Conservation (phyloP, 345 rosid species). For the Melaleuca quinquenervia region DNA sequence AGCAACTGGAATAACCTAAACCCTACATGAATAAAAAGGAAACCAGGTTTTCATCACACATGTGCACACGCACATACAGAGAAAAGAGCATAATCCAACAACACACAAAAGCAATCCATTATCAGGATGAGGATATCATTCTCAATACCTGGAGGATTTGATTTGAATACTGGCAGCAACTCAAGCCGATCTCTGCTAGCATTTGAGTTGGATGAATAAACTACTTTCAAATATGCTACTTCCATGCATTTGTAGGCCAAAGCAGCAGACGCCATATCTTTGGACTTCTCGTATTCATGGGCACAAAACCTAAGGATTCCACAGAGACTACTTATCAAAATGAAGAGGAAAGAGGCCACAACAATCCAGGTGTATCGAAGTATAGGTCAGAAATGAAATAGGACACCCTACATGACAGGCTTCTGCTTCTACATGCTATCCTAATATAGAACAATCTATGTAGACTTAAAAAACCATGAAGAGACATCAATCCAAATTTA, state of each 20-base stretch:
- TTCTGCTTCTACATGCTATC: neutral
- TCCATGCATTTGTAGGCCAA: slow-evolving; percentile 97
- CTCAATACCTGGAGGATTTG: slow-evolving; percentile 72
- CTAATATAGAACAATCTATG: neutral
- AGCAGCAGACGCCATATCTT: slow-evolving; percentile 91
- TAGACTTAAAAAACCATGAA: neutral
- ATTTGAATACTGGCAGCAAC: slow-evolving; percentile 54
- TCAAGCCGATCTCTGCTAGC: slow-evolving; percentile 64
- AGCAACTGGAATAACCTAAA: neutral
- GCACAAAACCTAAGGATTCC: slow-evolving; percentile 67
- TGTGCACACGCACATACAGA: neutral
- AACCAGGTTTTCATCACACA: neutral
- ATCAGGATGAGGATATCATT: neutral
- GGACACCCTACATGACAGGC: neutral
- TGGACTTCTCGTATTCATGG: slow-evolving; percentile 79
- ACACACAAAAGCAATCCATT: neutral
- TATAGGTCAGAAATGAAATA: neutral
- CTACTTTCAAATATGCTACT: slow-evolving; percentile 89
- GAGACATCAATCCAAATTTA: neutral
- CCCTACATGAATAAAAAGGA: neutral
- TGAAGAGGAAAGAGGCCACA: neutral
- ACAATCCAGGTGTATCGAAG: neutral
- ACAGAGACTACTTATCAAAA: neutral
- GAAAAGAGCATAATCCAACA: neutral
- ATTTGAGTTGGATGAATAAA: slow-evolving; percentile 46